Evolutionary conservation across 495 filamentous ascomycete species (phyloP), one percentile per base, ranked within the genome.

Genomic region (Trichoderma orchidacearum): DNA sequence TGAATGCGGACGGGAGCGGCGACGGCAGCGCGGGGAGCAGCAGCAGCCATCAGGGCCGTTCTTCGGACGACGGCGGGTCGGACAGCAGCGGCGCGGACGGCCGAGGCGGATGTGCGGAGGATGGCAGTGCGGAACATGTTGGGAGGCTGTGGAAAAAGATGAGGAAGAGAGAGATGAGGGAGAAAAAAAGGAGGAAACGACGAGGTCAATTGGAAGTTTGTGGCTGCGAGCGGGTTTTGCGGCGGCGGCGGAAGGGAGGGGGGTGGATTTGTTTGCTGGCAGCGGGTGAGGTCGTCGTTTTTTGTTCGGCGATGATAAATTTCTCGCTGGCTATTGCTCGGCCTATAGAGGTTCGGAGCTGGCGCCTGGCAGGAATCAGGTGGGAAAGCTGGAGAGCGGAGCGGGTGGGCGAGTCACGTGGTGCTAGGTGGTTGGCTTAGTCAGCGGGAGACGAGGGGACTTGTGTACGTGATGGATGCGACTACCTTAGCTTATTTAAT

Each of bases 91-190:
- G 67, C 72, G 57, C 75, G 72, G 59, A 75, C 68, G 57, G 74
- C 74, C 62, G 73, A 62, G 64, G 75, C 70, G 60, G 79, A 75
- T 50, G 81, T 78, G 62, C 80, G 87, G 73, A 90, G 78, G 69
- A 90, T 69, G 69, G 85, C 82, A 69, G 86, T 82, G 73, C 90
- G 87, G 75, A 95, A 87, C 91, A 96, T 96, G 34, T 53, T 55
- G 30, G 57, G 45, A 12, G 41, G 30, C 17, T 30, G 51, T 17
- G 53, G 27, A 7, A 25, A 9, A 48, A 23, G 18, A 11, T 25
- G 18, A 48, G 15, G 6, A 41, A 21, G 8, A 23, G 27, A 23
- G 9, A 48, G 41, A 41, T 17, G 5, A 41, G 11, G 4, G 27
- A 23, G 13, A 9, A 3, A 48, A 27, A 5, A n/a, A 7, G 21